A percentile compares a stretch with the other conserved stretches of the same genome.
These are phyloP conservation scores for Didymosphaeria variabile DNA, from an alignment of 2,329 filamentous ascomycete genomes.

Conservation along the genomic window DNA sequence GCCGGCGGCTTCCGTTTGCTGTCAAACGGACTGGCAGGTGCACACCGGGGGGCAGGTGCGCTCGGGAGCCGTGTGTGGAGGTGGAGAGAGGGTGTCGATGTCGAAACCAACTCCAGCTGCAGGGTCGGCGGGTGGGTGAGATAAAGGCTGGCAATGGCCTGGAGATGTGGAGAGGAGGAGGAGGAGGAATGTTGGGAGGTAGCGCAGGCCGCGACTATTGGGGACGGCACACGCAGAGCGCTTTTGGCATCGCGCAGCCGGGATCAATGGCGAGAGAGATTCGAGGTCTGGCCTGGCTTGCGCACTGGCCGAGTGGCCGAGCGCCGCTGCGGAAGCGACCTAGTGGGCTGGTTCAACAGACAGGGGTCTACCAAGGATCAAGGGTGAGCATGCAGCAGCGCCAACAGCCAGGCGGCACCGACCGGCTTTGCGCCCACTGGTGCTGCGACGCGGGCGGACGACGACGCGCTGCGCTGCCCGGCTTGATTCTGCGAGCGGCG, in stretches of 20 bases:
- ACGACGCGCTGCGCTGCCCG: not conserved
- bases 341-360: conserved; percentile 43
- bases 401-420: conserved; percentile 39
- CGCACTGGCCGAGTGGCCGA: conserved; percentile 25
- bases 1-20: conserved; percentile 42
- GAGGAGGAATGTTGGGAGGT: conserved; percentile 44
- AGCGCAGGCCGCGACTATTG: conserved; percentile 46
- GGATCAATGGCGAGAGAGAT: conserved; percentile 38
- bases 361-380: conserved; percentile 31
- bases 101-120: conserved; percentile 28
- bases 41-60: conserved; percentile 31
- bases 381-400: conserved; percentile 34
- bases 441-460: not conserved
- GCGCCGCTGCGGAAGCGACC: conserved; percentile 38
- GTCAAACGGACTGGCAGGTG: conserved; percentile 21
- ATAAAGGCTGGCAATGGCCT: conserved; percentile 46
- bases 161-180: conserved; percentile 35
- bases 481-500: not conserved
- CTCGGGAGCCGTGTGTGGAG: conserved; percentile 27
- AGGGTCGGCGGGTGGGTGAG: conserved; percentile 26
- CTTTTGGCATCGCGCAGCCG: conserved; percentile 30
- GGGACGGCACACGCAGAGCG: conserved; percentile 29
- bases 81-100: conserved; percentile 29
- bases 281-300: conserved; percentile 33
- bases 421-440: conserved; percentile 29